Percentiles rank a stretch among this genome's conserved stretches.
Evolutionary conservation across 1,139 yeast genomes (phyloP).

Genomic region (Suhomyces choctaworum): DNA sequence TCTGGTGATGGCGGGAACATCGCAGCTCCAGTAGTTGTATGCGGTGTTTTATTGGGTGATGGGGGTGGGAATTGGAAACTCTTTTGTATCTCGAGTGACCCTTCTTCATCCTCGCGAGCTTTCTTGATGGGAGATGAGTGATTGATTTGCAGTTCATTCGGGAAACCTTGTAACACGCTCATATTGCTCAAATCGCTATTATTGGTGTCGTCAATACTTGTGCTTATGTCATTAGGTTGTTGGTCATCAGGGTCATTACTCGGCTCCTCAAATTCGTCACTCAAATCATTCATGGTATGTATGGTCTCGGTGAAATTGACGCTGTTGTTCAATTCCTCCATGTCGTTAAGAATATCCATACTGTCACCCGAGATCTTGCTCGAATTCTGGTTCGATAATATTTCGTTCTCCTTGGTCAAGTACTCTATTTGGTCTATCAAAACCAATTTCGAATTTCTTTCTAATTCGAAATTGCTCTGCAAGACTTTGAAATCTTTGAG

Average conservation of each 20-base stretch:
- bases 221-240: neutral
- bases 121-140: conserved; percentile 32
- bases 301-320: conserved; percentile 18
- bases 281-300: conserved; percentile 28
- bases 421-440: conserved; percentile 57
- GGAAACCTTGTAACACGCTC: conserved; percentile 22
- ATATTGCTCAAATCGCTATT: conserved; percentile 17
- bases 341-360: conserved; percentile 13
- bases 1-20: conserved; percentile 40
- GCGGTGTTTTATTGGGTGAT: conserved; percentile 3
- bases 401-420: conserved; percentile 43
- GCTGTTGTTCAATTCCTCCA: conserved; percentile 14
- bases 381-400: conserved; percentile 19
- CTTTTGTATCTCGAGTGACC: conserved; percentile 25
- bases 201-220: conserved; percentile 15
- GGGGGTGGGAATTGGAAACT: conserved; percentile 31
- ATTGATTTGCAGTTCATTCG: conserved; percentile 22
- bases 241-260: conserved; percentile 8
- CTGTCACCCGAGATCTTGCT: conserved; percentile 14
- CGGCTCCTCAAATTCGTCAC: conserved; percentile 26
- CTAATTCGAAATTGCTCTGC: conserved; percentile 46
- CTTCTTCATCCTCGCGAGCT: conserved; percentile 15
- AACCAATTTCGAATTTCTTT: conserved; percentile 51
- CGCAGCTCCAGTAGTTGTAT: neutral
- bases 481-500: conserved; percentile 40